Percentiles rank a stretch among this genome's conserved stretches.
Conservation (phyloP, 2,329 filamentous ascomycete species). For the Blastomyces parvus region DNA sequence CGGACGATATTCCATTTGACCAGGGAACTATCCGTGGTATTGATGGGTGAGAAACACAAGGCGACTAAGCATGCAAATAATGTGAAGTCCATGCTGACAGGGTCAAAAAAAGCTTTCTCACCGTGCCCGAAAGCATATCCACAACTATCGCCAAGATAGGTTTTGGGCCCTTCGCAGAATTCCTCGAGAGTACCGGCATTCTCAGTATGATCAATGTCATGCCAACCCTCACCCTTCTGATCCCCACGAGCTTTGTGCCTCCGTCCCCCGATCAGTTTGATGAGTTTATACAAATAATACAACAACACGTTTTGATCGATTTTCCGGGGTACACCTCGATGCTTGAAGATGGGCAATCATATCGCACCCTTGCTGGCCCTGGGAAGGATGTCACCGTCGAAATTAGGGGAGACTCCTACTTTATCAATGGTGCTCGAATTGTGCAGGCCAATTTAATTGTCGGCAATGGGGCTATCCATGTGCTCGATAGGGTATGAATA, state of each 20-base stretch:
- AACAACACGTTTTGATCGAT: not conserved
- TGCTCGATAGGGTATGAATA: not conserved
- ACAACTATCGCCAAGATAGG: not conserved
- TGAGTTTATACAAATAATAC: not conserved
- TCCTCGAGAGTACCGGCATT: not conserved
- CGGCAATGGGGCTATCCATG: not conserved
- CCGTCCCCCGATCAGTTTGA: not conserved
- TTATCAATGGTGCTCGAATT: not conserved
- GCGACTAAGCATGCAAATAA: not conserved
- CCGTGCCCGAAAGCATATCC: not conserved
- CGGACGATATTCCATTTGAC: not conserved
- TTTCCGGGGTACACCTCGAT: not conserved
- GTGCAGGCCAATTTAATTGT: not conserved
- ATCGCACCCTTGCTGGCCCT: not conserved
- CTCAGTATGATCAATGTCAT: not conserved
- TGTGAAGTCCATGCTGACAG: not conserved
- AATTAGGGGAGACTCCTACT: not conserved
- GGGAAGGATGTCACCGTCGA: not conserved
- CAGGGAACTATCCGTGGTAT: not conserved
- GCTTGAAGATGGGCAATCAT: not conserved
- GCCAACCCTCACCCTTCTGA: not conserved
- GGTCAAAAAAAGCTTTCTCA: not conserved
- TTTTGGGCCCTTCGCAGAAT: not conserved
- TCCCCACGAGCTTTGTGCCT: not conserved
- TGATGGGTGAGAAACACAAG: not conserved